These are phyloP conservation scores for Tetrahymena borealis DNA, from an alignment of 73 alveolate species.

Conservation along the genomic window DNA sequence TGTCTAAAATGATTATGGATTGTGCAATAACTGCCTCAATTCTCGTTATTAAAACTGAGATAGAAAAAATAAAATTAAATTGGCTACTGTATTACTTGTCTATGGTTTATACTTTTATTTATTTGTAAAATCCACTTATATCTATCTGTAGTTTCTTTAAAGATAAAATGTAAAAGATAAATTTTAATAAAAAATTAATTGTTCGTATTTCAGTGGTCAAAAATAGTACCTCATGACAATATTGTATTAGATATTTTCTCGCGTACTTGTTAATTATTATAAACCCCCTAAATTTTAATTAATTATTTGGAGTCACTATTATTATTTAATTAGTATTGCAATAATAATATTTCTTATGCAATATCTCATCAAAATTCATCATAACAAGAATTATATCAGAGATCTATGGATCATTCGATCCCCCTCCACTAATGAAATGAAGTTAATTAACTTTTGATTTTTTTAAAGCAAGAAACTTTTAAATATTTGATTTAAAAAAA, in stretches of 20 bases:
- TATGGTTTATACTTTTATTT: no score
- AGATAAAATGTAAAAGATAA: no score
- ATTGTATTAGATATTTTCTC: no score
- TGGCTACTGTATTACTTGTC: neutral
- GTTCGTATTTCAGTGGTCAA: no score
- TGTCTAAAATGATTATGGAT: neutral
- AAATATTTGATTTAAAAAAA: neutral
- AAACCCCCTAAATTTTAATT: neutral
- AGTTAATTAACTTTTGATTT: neutral
- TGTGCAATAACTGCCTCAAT: neutral
- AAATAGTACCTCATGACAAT: no score
- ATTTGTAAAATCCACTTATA: no score
- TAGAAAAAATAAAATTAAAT: neutral
- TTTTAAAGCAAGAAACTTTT: neutral
- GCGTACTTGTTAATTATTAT: no score
- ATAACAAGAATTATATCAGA: neutral
- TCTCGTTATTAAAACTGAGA: neutral
- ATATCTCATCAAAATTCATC: neutral
- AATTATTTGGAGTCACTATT: neutral
- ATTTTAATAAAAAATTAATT: no score
- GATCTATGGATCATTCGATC: neutral
- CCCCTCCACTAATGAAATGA: slow-evolving; percentile 3
- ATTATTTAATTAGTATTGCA: neutral
- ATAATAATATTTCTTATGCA: neutral
- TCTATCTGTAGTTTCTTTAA: no score